phyloP scores from a whole-genome alignment of 2,329 filamentous ascomycete species.

The Cercospora sp. region DNA sequence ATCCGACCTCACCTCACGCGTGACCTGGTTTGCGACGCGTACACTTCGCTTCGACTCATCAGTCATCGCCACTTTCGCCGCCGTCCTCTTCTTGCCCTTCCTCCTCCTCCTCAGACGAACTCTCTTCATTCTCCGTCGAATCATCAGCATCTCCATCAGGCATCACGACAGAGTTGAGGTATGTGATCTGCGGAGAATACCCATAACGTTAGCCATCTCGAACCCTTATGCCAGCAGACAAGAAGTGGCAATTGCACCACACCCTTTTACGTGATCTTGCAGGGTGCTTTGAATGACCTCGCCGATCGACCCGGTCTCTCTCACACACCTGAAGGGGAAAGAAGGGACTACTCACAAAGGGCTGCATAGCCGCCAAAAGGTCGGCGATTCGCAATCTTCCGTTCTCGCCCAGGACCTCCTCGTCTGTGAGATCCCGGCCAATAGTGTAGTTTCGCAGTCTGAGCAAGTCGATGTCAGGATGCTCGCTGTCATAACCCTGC shows the following conservation, averaged over 20 bases:
- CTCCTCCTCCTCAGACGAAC: conserved; percentile 22
- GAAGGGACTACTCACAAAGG: conserved; percentile 66
- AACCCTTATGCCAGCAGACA: not conserved
- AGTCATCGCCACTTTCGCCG: not conserved
- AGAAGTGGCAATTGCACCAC: not conserved
- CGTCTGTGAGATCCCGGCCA: conserved; percentile 64
- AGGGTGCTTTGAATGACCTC: not conserved
- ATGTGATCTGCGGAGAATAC: conserved; percentile 46
- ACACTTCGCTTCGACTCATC: not conserved
- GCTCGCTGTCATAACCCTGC: conserved; percentile 72
- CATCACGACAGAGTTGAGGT: conserved; percentile 53
- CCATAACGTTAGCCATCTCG: not conserved
- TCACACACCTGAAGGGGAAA: not conserved
- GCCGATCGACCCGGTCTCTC: not conserved
- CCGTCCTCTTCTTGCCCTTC: conserved; percentile 15
- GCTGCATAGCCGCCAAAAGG: conserved; percentile 67
- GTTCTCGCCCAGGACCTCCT: conserved; percentile 61
- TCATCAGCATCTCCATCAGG: conserved; percentile 45
- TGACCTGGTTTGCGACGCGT: not conserved
- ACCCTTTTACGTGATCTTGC: not conserved
- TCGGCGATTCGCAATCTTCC: conserved; percentile 65
- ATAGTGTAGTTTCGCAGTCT: conserved; percentile 79
- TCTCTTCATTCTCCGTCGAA: conserved; percentile 33
- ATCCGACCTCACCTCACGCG: not conserved
- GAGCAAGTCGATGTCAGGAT: conserved; percentile 76